phyloP scores from a whole-genome alignment of 2,329 filamentous ascomycete genomes.

The Dryadomyces sulphureus region DNA sequence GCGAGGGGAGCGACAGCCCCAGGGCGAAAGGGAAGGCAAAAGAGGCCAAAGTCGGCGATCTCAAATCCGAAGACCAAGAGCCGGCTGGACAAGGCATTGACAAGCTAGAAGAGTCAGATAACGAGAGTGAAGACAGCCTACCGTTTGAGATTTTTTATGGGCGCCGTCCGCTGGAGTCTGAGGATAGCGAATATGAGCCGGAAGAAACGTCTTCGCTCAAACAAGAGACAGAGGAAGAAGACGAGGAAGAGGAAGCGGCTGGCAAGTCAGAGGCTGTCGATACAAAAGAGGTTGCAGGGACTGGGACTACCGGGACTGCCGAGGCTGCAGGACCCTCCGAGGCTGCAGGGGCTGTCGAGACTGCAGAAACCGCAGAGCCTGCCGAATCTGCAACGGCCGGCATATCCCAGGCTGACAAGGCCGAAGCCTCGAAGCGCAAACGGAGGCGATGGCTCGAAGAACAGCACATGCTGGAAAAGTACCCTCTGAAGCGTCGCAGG shows the following conservation, averaged over 20 bases:
- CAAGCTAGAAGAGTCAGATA: background rate
- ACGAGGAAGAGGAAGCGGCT: background rate
- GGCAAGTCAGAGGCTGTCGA: background rate
- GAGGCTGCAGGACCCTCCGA: too few relatives aligned
- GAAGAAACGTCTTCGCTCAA: background rate
- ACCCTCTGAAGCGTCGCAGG: constrained; percentile 30
- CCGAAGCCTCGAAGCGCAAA: too few relatives aligned
- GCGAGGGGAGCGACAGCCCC: too few relatives aligned
- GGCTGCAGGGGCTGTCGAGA: too few relatives aligned
- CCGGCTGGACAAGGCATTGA: background rate
- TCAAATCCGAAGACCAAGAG: background rate
- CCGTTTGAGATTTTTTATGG: background rate
- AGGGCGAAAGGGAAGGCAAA: too few relatives aligned
- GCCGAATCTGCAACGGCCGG: too few relatives aligned
- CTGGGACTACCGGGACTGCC: too few relatives aligned
- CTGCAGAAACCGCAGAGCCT: too few relatives aligned
- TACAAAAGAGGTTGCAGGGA: too few relatives aligned
- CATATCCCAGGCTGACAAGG: too few relatives aligned
- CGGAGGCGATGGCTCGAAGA: background rate
- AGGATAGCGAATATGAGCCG: constrained; percentile 7
- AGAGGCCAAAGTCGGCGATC: background rate
- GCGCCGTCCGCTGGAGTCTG: constrained; percentile 4
- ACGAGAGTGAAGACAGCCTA: background rate
- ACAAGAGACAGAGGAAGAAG: too few relatives aligned
- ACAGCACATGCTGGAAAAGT: too few relatives aligned